phyloP scores from a whole-genome alignment of 129 eudicot species.

The Logfia minima region DNA sequence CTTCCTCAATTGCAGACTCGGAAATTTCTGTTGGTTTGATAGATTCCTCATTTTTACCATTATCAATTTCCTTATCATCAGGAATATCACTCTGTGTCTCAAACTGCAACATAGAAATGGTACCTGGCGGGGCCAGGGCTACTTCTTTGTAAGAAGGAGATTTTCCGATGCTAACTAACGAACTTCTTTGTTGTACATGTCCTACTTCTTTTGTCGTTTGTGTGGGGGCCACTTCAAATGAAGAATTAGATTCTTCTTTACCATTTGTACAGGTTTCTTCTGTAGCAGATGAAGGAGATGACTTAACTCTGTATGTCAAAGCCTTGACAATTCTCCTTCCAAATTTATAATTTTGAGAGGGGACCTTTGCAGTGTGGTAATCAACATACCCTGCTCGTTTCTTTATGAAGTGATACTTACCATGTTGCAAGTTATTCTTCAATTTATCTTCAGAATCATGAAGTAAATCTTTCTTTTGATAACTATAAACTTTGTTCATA shows the following conservation, averaged over 20 bases:
- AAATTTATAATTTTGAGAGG: conserved; percentile 59
- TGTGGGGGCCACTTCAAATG: conserved; percentile 40
- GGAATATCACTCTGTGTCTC: conserved; percentile 44
- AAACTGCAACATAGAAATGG: conserved; percentile 61
- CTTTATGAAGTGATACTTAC: conserved; percentile 65
- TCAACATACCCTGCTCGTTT: conserved; percentile 65
- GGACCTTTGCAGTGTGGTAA: conserved; percentile 63
- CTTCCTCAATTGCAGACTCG: conserved; percentile 31
- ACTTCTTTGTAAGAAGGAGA: conserved; percentile 99
- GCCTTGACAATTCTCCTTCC: conserved; percentile 81
- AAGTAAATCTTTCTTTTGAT: conserved; percentile 71
- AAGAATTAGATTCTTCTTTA: conserved; percentile 41
- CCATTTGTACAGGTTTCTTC: conserved; percentile 41
- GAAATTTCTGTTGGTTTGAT: conserved; percentile 27
- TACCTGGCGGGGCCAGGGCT: conserved; percentile 96
- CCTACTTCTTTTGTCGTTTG: conserved; percentile 52
- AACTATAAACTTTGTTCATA: conserved; percentile 52
- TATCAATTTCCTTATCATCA: conserved; percentile 42
- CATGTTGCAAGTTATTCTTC: conserved; percentile 55
- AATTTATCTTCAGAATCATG: conserved; percentile 60
- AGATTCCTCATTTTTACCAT: conserved; percentile 34
- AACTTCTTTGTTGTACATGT: conserved; percentile 51
- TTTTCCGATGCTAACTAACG: conserved; percentile 79
- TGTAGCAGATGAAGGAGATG: conserved; percentile 56
- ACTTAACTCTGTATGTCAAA: conserved; percentile 87